A percentile compares a stretch with the other conserved stretches of the same genome.
phyloP scores from a whole-genome alignment of 352 stramenopile genomes.

The Pythium aquatile region DNA sequence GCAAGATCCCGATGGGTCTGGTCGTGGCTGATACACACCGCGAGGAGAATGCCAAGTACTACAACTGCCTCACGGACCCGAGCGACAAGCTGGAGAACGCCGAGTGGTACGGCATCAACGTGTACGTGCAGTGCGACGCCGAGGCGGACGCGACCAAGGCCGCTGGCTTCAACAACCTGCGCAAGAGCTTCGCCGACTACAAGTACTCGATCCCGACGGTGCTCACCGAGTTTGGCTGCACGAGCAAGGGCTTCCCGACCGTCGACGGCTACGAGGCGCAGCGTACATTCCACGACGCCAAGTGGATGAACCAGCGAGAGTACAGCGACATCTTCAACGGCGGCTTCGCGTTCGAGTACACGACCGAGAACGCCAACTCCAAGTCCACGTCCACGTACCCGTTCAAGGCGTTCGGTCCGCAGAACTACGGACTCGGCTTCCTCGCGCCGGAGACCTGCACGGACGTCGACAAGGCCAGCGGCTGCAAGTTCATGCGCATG shows the following conservation, averaged over 20 bases:
- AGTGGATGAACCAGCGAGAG: conserved; percentile 47
- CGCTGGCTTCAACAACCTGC: conserved; percentile 59
- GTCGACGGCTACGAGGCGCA: conserved; percentile 69
- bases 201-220: conserved; percentile 56
- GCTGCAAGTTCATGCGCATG: conserved; percentile 56
- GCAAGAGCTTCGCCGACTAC: conserved; percentile 54
- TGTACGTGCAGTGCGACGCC: conserved; percentile 76
- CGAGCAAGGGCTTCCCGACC: conserved; percentile 39
- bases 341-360: conserved; percentile 79
- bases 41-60: conserved; percentile 70
- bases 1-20: conserved; percentile 71
- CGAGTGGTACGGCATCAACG: conserved; percentile 87
- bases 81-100: conserved; percentile 63
- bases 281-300: conserved; percentile 69
- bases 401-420: conserved; percentile 56
- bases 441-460: conserved; percentile 66
- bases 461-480: conserved; percentile 27
- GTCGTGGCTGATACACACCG: conserved; percentile 66
- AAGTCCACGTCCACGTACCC: conserved; percentile 53
- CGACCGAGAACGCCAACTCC: conserved; percentile 74
- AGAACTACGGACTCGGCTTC: conserved; percentile 83
- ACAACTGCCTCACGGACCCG: conserved; percentile 73
- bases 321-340: conserved; percentile 65
- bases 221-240: conserved; percentile 68
- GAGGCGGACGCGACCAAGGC: conserved; percentile 39